Conservation (phyloP, 345 rosid species). For the Isatis tinctoria region DNA sequence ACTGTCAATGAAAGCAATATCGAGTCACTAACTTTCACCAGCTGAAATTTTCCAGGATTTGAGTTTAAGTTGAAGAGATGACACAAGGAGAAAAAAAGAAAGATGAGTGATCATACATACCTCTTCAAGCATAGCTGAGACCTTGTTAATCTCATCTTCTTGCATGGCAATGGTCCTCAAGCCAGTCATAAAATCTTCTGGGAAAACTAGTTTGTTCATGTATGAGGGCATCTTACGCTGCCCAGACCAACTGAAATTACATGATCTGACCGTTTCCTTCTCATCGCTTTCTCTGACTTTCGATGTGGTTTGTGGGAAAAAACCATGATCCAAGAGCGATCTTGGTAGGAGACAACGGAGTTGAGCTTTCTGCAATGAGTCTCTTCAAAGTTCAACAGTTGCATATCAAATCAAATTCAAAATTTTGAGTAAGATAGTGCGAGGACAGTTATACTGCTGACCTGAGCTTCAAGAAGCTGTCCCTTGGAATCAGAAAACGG, state of each 20-base stretch:
- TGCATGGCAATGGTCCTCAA: constrained; percentile 80
- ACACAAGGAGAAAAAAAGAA: background rate
- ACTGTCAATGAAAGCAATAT: background rate
- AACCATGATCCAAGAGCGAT: constrained; percentile 57
- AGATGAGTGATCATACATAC: constrained; percentile 38
- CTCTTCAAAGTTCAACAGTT: background rate
- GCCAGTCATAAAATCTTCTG: constrained; percentile 72
- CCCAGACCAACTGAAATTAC: constrained; percentile 91
- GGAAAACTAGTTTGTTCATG: constrained; percentile 69
- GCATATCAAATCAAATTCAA: background rate
- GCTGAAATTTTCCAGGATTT: background rate
- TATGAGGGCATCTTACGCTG: constrained; percentile 72
- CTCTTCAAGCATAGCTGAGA: constrained; percentile 79
- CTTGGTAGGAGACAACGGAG: constrained; percentile 79
- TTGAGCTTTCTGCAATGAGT: constrained; percentile 58
- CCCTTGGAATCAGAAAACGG: constrained; percentile 71
- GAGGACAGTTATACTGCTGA: constrained; percentile 21
- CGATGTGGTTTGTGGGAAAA: constrained; percentile 44
- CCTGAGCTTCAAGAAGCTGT: constrained; percentile 89
- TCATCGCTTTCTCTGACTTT: constrained; percentile 30
- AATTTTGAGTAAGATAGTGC: background rate
- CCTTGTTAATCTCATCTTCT: constrained; percentile 69
- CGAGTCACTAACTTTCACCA: background rate
- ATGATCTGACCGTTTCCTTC: constrained; percentile 20
- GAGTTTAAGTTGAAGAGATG: background rate